Percentiles rank a stretch among this genome's conserved stretches.
Evolutionary conservation across 768 basidiomycete species (phyloP).

Genomic region (Terana coerulea): DNA sequence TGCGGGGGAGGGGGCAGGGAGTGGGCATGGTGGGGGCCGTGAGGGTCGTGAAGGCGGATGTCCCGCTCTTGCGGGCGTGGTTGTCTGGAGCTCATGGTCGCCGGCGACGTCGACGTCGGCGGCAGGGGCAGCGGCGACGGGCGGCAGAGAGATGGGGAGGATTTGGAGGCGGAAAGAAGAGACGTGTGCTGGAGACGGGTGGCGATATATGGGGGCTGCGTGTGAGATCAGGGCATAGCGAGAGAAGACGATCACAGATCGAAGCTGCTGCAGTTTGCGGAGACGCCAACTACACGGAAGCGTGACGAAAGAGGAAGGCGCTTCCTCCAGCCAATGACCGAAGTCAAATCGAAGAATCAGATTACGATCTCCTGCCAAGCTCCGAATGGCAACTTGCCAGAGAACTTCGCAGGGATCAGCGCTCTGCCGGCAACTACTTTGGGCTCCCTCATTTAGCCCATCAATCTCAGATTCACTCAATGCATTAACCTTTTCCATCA

Average conservation of each 20-base stretch:
- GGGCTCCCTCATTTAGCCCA: slow-evolving; percentile 2
- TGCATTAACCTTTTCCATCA: slow-evolving; percentile 13
- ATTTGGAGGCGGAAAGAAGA: slow-evolving; percentile 28
- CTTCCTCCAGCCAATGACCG: not conserved
- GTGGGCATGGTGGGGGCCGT: slow-evolving; percentile 40
- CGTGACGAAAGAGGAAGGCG: slow-evolving; percentile 10
- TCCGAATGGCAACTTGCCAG: slow-evolving; percentile 8
- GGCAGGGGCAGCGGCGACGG: slow-evolving; percentile 28
- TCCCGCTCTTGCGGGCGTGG: slow-evolving; percentile 60
- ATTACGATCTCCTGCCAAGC: slow-evolving; percentile 15
- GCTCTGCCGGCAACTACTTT: slow-evolving; percentile 17
- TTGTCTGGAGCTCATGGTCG: slow-evolving; percentile 58
- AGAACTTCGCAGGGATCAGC: slow-evolving; percentile 10
- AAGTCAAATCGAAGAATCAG: slow-evolving; percentile 3
- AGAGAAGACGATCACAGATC: slow-evolving; percentile 29
- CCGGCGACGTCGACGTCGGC: slow-evolving; percentile 25
- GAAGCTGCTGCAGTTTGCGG: slow-evolving; percentile 13
- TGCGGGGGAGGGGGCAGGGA: slow-evolving; percentile 39
- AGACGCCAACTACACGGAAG: slow-evolving; percentile 19
- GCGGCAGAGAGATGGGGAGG: slow-evolving; percentile 12
- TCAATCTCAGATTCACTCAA: slow-evolving; percentile 9
- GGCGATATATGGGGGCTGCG: slow-evolving; percentile 20
- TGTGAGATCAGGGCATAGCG: slow-evolving; percentile 28
- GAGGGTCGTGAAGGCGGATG: slow-evolving; percentile 59
- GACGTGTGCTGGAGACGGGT: slow-evolving; percentile 48